Conservation (phyloP, 2,329 filamentous ascomycete species). For the Aspergillus clavatus region DNA sequence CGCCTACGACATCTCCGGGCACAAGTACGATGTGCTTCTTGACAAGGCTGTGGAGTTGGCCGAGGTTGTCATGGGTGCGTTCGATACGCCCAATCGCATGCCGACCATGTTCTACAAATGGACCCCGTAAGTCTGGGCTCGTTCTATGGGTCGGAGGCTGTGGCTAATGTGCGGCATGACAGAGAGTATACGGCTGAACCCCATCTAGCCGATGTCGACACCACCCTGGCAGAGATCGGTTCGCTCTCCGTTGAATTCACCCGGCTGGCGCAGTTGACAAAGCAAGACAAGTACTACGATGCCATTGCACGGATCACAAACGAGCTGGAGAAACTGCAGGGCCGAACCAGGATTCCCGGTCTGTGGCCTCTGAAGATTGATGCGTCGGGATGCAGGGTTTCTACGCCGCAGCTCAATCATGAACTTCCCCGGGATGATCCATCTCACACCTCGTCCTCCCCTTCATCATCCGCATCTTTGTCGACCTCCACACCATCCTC, state of each 20-base stretch:
- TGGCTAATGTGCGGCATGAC: constrained; percentile 3
- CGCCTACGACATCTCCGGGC: constrained; percentile 80
- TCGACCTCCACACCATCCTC: not conserved
- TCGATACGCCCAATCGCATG: constrained; percentile 93
- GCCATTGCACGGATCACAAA: constrained; percentile 81
- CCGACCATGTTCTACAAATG: constrained; percentile 76
- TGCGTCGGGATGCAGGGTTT: constrained; percentile 67
- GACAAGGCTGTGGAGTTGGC: constrained; percentile 75
- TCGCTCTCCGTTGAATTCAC: constrained; percentile 86
- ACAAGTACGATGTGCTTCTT: constrained; percentile 63
- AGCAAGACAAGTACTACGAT: constrained; percentile 79
- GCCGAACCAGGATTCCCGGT: constrained; percentile 65
- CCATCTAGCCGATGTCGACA: constrained; percentile 54
- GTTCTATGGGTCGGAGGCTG: not conserved
- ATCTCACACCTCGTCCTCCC: constrained; percentile 1
- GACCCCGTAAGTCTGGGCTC: constrained; percentile 52
- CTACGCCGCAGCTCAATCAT: constrained; percentile 14
- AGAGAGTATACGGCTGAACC: constrained; percentile 55
- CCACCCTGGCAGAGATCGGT: constrained; percentile 65
- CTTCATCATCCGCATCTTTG: not conserved
- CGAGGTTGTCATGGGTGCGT: constrained; percentile 74
- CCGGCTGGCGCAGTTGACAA: constrained; percentile 77
- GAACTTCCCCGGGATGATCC: constrained; percentile 9
- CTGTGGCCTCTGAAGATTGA: constrained; percentile 77
- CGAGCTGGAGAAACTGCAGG: constrained; percentile 70